Conservation (phyloP, 441 rosid genomes). For the Populus hybrid region DNA sequence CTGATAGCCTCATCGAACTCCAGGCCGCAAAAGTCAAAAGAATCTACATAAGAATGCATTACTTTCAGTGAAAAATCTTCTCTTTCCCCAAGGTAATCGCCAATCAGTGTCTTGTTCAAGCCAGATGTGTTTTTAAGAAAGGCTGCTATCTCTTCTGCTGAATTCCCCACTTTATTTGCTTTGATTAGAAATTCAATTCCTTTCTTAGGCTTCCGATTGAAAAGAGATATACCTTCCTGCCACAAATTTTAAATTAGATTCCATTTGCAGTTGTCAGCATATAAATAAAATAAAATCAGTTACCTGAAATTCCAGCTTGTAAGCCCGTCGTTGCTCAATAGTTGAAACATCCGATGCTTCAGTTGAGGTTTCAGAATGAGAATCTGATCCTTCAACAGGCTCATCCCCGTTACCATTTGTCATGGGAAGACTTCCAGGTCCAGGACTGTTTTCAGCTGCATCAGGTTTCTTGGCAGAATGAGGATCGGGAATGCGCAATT, state of each 20-base stretch:
- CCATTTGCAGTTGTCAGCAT: slow-evolving; percentile 18
- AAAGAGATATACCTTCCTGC: slow-evolving; percentile 99
- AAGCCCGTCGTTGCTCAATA: slow-evolving; percentile 97
- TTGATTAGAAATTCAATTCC: slow-evolving; percentile 97
- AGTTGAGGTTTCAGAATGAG: slow-evolving; percentile 77
- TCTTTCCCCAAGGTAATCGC: slow-evolving; percentile 99
- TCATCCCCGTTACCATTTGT: slow-evolving; percentile 86
- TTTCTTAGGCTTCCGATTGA: slow-evolving; percentile 90
- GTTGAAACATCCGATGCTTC: slow-evolving; percentile 82
- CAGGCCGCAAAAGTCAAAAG: slow-evolving; percentile 85
- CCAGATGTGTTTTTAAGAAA: slow-evolving; percentile 88
- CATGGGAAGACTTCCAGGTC: slow-evolving; percentile 50
- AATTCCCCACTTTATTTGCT: slow-evolving; percentile 88
- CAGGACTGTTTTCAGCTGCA: slow-evolving; percentile 54
- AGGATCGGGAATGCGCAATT: slow-evolving; percentile 81
- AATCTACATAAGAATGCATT: slow-evolving; percentile 98
- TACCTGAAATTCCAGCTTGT: slow-evolving; percentile 99
- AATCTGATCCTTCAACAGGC: slow-evolving; percentile 72
- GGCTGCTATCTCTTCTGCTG: slow-evolving; percentile 94
- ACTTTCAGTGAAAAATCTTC: slow-evolving; percentile 89
- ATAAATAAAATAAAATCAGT: slow-evolving; percentile 11
- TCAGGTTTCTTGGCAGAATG: slow-evolving; percentile 60
- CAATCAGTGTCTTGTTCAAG: slow-evolving; percentile 83
- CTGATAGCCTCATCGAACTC: slow-evolving; percentile 98
- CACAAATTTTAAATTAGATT: slow-evolving; percentile 50